Percentiles rank a stretch among this genome's conserved stretches.
Conservation (phyloP, 2,329 filamentous ascomycete genomes). For the Chrysoporthe deuterocubensis region DNA sequence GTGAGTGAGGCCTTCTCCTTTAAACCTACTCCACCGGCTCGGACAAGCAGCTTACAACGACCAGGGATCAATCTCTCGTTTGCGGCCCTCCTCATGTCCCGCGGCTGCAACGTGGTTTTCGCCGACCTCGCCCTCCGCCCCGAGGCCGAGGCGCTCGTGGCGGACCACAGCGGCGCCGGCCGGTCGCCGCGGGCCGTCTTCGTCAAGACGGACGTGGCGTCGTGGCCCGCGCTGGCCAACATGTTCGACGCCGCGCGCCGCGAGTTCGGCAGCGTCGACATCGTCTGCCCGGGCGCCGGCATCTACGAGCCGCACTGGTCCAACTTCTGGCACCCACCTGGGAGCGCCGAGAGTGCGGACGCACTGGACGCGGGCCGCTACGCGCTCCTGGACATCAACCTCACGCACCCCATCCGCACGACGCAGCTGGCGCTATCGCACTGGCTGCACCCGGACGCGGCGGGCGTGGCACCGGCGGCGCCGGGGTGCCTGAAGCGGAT, state of each 20-base stretch:
- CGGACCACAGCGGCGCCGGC: conserved; percentile 28
- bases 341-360: conserved; percentile 40
- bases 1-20: conserved; percentile 35
- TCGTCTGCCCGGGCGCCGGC: conserved; percentile 52
- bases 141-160: conserved; percentile 44
- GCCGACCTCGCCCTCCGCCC: conserved; percentile 49
- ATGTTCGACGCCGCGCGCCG: conserved; percentile 41
- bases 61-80: conserved; percentile 50
- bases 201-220: conserved; percentile 49
- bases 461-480: no score
- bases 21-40: rapidly evolving
- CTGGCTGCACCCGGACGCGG: conserved; percentile 39
- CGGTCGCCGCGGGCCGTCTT: conserved; percentile 43
- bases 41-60: neutral
- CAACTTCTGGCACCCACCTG: conserved; percentile 48
- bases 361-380: conserved; percentile 38
- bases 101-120: conserved; percentile 49
- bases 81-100: conserved; percentile 45
- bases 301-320: conserved; percentile 51
- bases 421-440: conserved; percentile 46
- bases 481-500: conserved; percentile 40
- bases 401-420: conserved; percentile 46
- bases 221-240: conserved; percentile 43
- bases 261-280: conserved; percentile 45
- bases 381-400: conserved; percentile 45